Conservation (phyloP, 169 alveolate genomes). For the Amoebophrya sp. region DNA sequence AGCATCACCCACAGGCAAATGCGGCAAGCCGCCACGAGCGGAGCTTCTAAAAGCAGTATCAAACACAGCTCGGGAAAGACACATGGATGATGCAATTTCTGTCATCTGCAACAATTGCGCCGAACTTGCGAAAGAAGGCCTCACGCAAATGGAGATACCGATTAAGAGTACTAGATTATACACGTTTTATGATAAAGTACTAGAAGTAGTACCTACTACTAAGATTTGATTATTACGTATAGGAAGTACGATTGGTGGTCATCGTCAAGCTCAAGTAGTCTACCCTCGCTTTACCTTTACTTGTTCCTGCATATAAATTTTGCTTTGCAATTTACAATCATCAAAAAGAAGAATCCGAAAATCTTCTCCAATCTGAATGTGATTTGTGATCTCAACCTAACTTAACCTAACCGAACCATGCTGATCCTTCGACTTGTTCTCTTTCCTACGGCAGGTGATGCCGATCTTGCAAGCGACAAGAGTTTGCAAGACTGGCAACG, state of each 20-base stretch:
- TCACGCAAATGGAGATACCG: background rate
- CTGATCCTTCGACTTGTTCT: background rate
- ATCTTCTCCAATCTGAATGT: background rate
- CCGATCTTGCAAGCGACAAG: background rate
- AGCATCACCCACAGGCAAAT: background rate
- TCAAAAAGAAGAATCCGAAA: background rate
- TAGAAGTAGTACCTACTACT: too few relatives aligned
- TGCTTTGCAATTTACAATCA: background rate
- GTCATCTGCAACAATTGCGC: background rate
- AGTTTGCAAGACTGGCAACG: background rate
- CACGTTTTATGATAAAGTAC: too few relatives aligned
- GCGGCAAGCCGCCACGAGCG: background rate
- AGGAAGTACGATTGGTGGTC: too few relatives aligned
- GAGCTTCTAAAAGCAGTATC: background rate
- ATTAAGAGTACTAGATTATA: background rate
- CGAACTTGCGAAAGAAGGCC: background rate
- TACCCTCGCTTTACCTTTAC: background rate
- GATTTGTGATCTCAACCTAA: background rate
- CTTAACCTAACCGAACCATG: too few relatives aligned
- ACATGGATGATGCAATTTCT: background rate
- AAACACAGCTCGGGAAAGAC: background rate
- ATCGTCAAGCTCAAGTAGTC: too few relatives aligned
- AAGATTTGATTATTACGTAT: too few relatives aligned
- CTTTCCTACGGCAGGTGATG: background rate
- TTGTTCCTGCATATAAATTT: background rate